These are phyloP conservation scores for Penicillium expansum DNA, from an alignment of 2,329 filamentous ascomycete genomes.

Conservation along the genomic window DNA sequence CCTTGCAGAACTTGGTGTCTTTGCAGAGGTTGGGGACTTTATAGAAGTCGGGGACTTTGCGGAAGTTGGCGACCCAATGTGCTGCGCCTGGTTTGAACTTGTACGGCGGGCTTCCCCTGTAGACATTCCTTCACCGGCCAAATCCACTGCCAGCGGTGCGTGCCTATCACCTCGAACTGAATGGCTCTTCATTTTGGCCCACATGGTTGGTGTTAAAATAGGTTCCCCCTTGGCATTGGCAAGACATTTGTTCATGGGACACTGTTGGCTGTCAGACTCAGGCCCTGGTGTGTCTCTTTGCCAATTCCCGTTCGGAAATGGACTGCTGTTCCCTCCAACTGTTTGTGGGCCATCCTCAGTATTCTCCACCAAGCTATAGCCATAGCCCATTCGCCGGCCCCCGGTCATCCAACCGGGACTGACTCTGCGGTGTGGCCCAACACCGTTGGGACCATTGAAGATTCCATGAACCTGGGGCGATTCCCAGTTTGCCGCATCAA, in stretches of 20 bases:
- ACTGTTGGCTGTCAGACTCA: not conserved
- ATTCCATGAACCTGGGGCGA: not conserved
- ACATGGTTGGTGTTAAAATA: not conserved
- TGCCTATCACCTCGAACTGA: not conserved
- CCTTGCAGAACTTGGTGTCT: not conserved
- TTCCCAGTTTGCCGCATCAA: slow-evolving; percentile 16
- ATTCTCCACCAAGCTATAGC: slow-evolving; percentile 35
- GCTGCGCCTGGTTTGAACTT: not conserved
- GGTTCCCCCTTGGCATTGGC: not conserved
- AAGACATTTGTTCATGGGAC: not conserved
- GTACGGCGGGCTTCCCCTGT: not conserved
- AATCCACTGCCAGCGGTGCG: not conserved
- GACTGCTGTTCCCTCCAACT: not conserved
- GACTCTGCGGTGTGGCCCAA: slow-evolving; percentile 30
- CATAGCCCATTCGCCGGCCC: slow-evolving; percentile 41
- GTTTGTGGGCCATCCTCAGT: slow-evolving; percentile 17
- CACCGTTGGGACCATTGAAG: slow-evolving; percentile 1
- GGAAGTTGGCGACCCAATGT: not conserved
- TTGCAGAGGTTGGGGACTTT: not conserved
- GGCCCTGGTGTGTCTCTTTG: not conserved
- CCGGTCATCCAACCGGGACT: slow-evolving; percentile 45
- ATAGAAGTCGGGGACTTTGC: not conserved
- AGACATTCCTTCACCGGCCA: not conserved
- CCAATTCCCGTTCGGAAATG: not conserved
- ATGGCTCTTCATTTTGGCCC: slow-evolving; percentile 4